Evolutionary conservation across 768 basidiomycete species (phyloP).

Genomic region (Ramaria sp.): DNA sequence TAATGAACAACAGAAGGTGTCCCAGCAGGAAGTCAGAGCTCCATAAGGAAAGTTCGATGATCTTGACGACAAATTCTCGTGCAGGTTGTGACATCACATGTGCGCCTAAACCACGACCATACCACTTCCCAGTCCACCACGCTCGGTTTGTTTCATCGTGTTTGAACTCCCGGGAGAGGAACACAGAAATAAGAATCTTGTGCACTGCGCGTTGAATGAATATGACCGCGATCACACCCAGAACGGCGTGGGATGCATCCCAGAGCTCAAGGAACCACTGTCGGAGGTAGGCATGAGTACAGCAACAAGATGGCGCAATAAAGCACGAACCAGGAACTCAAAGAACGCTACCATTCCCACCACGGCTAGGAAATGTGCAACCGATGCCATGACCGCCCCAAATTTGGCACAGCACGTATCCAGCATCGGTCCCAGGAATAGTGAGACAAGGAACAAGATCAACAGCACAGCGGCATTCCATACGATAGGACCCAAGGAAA

Average conservation of each 20-base stretch:
- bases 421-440: constrained; percentile 89
- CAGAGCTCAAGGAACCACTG: constrained; percentile 94
- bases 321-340: constrained; percentile 74
- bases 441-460: constrained; percentile 78
- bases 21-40: constrained; percentile 87
- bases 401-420: constrained; percentile 79
- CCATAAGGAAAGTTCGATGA: constrained; percentile 92
- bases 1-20: constrained; percentile 80
- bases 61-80: constrained; percentile 95
- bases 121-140: constrained; percentile 99
- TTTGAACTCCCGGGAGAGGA: constrained; percentile 96
- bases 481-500: constrained; percentile 89
- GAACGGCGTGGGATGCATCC: constrained; percentile 85
- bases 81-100: constrained; percentile 97
- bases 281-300: constrained; percentile 3
- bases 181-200: constrained; percentile 89
- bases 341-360: constrained; percentile 90
- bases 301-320: background rate
- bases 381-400: constrained; percentile 84
- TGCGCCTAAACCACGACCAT: constrained; percentile 82
- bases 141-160: constrained; percentile 98
- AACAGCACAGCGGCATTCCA: constrained; percentile 88
- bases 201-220: constrained; percentile 86
- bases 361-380: constrained; percentile 75
- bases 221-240: constrained; percentile 87